Evolutionary conservation across 2,329 filamentous ascomycete genomes (phyloP).

Genomic region (Amesomyces nigricolor): DNA sequence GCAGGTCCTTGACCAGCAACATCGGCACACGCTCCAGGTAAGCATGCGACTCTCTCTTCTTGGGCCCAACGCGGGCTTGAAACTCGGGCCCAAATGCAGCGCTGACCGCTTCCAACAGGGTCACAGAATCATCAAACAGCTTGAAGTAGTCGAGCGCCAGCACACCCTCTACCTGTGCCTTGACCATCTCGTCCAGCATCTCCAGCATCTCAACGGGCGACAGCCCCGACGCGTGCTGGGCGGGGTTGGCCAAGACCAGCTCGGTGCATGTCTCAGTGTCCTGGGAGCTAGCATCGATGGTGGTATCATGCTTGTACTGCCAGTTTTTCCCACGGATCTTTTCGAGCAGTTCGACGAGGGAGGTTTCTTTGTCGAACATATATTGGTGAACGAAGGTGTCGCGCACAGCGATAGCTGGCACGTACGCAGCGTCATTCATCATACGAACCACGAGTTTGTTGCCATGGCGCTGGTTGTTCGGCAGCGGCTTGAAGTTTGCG

Average conservation of each 20-base stretch:
- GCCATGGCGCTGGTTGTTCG: not conserved
- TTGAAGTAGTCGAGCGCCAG: conserved; percentile 26
- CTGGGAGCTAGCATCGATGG: too few species aligned
- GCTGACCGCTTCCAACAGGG: conserved; percentile 16
- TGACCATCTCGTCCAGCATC: conserved; percentile 23
- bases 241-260: too few species aligned
- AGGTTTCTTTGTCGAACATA: not conserved
- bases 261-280: too few species aligned
- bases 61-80: not conserved
- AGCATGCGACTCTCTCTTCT: not conserved
- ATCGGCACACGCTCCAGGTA: not conserved
- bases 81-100: conserved; percentile 4
- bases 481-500: not conserved
- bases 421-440: not conserved
- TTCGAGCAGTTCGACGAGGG: conserved; percentile 13
- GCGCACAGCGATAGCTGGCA: conserved; percentile 10
- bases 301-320: not conserved
- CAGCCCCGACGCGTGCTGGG: conserved; percentile 6
- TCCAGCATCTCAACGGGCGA: conserved; percentile 25
- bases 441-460: not conserved
- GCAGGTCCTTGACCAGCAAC: not conserved
- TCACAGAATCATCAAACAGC: conserved; percentile 22
- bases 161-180: conserved; percentile 22
- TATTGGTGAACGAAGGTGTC: conserved; percentile 13
- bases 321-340: not conserved